Percentiles rank a stretch among this genome's conserved stretches.
These are phyloP conservation scores for Eucalyptus urophylla DNA, from an alignment of 345 rosid genomes.

Conservation along the genomic window DNA sequence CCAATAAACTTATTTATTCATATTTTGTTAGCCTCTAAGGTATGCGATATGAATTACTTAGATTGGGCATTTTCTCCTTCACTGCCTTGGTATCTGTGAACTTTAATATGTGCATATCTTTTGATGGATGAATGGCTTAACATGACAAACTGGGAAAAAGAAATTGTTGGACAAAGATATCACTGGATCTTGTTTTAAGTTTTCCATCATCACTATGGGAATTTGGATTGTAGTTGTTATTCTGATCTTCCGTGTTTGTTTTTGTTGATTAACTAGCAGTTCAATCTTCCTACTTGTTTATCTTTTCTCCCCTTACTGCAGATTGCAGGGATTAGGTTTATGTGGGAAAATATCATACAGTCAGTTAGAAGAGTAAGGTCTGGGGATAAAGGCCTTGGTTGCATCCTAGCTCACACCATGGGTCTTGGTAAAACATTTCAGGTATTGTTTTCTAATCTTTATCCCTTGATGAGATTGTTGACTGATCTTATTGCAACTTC, in stretches of 20 bases:
- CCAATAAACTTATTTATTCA: not conserved
- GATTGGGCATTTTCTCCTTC: not conserved
- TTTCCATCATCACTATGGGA: not conserved
- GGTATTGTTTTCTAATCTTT: constrained; percentile 23
- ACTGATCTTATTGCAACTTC: not conserved
- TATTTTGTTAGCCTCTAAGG: not conserved
- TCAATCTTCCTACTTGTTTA: not conserved
- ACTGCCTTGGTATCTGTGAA: not conserved
- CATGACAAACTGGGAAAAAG: not conserved
- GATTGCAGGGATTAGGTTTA: constrained; percentile 91
- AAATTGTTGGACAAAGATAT: not conserved
- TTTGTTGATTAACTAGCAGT: not conserved
- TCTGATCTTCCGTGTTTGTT: not conserved
- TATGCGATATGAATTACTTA: not conserved
- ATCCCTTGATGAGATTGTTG: not conserved
- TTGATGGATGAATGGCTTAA: not conserved
- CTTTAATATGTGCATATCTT: not conserved
- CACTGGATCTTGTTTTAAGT: not conserved
- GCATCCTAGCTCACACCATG: constrained; percentile 99
- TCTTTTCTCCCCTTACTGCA: constrained; percentile 11
- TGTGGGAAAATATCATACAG: constrained; percentile 98
- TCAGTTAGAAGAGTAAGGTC: constrained; percentile 72
- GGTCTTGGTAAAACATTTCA: constrained; percentile 99
- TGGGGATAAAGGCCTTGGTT: constrained; percentile 97
- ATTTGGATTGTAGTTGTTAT: not conserved